Evolutionary conservation across 768 basidiomycete species (phyloP).

Genomic region (Royoungia palumana): DNA sequence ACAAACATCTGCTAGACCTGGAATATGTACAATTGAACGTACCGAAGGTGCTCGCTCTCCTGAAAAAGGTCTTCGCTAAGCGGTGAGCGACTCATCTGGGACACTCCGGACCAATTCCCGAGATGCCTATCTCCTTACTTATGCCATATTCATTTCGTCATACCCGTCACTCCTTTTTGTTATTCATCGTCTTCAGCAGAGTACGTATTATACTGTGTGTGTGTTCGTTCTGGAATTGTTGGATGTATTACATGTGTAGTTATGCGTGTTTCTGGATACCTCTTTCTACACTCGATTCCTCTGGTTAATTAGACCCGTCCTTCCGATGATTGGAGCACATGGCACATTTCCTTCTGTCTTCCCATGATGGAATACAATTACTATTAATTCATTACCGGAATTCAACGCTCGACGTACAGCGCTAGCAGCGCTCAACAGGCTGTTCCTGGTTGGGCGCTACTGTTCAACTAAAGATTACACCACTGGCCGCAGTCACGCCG

Average conservation of each 20-base stretch:
- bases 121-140: constrained; percentile 26
- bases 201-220: constrained; percentile 20
- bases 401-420: too few species aligned
- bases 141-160: constrained; percentile 34
- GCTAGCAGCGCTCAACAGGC: too few species aligned
- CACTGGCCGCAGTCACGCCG: too few species aligned
- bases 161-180: constrained; percentile 28
- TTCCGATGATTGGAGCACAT: too few species aligned
- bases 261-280: constrained; percentile 37
- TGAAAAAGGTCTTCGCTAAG: constrained; percentile 93
- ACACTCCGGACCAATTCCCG: constrained; percentile 14
- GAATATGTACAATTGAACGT: constrained; percentile 98
- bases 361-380: too few species aligned
- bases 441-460: too few species aligned
- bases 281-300: constrained; percentile 24
- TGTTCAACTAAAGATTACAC: too few species aligned
- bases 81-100: constrained; percentile 46
- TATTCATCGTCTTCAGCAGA: constrained; percentile 5
- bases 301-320: constrained; percentile 7
- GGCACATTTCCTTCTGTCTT: too few species aligned
- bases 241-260: constrained; percentile 38
- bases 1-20: constrained; percentile 92
- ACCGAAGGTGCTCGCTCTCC: constrained; percentile 84
- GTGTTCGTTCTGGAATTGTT: constrained; percentile 30
- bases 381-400: too few species aligned